Evolutionary conservation across 345 rosid species (phyloP).

Genomic region (Excoecaria cochinchinensis): DNA sequence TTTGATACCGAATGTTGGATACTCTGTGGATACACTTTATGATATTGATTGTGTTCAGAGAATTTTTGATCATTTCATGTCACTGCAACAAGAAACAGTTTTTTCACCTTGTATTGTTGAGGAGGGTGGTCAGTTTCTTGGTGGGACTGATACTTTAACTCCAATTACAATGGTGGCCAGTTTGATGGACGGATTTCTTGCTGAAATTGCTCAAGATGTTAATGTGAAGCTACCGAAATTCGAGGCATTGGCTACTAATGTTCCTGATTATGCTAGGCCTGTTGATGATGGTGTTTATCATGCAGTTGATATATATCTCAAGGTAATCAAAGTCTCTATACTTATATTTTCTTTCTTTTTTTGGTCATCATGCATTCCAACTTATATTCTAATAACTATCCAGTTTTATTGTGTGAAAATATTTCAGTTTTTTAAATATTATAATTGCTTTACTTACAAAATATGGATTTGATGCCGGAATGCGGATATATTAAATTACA

Average conservation of each 20-base stretch:
- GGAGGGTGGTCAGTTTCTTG: constrained; percentile 47
- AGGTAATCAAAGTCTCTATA: constrained; percentile 42
- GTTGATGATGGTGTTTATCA: constrained; percentile 84
- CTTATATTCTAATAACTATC: no score
- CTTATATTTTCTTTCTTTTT: no score
- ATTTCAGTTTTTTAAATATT: no score
- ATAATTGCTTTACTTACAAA: no score
- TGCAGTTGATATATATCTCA: constrained; percentile 79
- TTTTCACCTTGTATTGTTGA: constrained; percentile 39
- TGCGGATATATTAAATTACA: no score
- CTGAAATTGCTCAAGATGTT: constrained; percentile 88
- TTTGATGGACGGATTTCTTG: constrained; percentile 75
- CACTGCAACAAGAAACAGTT: constrained; percentile 14
- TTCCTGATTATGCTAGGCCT: constrained; percentile 84
- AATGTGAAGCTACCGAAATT: constrained; percentile 75
- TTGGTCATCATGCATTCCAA: no score
- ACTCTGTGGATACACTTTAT: constrained; percentile 75
- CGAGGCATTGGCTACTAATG: constrained; percentile 58
- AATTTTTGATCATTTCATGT: constrained; percentile 76
- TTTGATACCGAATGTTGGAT: constrained; percentile 74
- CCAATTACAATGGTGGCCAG: constrained; percentile 67
- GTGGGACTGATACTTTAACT: constrained; percentile 49
- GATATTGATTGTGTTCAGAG: constrained; percentile 79
- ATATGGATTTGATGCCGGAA: no score
- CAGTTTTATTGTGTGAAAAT: no score